Evolutionary conservation across 2,329 filamentous ascomycete species (phyloP).

Genomic region (Bretziella fagacearum): DNA sequence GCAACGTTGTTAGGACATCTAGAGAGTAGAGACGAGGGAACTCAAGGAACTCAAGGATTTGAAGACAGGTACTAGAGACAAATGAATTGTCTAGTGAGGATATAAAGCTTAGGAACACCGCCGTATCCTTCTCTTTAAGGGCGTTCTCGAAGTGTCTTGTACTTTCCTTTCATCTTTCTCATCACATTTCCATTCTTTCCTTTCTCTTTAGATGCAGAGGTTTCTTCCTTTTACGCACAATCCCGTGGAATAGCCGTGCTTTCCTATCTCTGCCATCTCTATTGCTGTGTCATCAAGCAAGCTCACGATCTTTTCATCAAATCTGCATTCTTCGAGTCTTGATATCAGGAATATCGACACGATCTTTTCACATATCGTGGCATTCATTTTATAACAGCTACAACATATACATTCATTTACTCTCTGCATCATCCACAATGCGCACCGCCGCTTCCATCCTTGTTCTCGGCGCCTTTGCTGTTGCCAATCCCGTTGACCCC

Average conservation of each 20-base stretch:
- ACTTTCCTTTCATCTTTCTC: neutral
- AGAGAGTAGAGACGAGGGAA: too few relatives aligned
- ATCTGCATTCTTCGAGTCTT: neutral
- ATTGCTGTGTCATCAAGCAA: neutral
- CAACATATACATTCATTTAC: neutral
- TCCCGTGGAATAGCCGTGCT: neutral
- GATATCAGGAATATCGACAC: slow-evolving; percentile 7
- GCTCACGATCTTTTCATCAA: neutral
- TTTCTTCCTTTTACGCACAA: neutral
- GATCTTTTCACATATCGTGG: neutral
- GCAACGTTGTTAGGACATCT: too few relatives aligned
- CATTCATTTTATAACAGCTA: too few relatives aligned
- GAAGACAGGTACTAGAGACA: too few relatives aligned
- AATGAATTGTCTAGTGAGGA: too few relatives aligned
- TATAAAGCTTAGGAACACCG: neutral
- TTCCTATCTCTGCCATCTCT: slow-evolving; percentile 1
- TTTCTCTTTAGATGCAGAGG: neutral
- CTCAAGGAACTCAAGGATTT: too few relatives aligned
- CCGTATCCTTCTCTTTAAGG: neutral
- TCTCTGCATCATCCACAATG: slow-evolving; percentile 2
- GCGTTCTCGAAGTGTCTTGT: neutral
- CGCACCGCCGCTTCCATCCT: slow-evolving; percentile 4
- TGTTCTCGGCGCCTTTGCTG: slow-evolving; percentile 3
- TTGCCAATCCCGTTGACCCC: neutral
- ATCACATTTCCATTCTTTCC: neutral